phyloP scores from a whole-genome alignment of 768 basidiomycete species.

The Lactifluus volemus region DNA sequence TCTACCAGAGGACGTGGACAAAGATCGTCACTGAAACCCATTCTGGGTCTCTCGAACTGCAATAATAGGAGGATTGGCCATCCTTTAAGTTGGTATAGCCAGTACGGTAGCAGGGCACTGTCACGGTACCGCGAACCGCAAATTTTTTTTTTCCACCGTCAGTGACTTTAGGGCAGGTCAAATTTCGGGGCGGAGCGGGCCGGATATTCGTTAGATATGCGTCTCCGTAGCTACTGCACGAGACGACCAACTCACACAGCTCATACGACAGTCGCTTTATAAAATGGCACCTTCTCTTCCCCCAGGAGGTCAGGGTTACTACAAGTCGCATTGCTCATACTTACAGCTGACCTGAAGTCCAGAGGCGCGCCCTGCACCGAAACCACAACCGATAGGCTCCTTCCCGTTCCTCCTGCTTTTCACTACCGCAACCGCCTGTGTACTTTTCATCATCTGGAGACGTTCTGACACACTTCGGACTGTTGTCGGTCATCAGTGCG shows the following conservation, averaged over 20 bases:
- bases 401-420: constrained; percentile 43
- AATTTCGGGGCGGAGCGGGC: not conserved
- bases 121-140: no score
- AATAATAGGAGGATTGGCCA: not conserved
- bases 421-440: constrained; percentile 46
- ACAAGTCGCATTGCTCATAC: not conserved
- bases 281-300: constrained; percentile 8
- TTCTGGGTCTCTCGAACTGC: not conserved
- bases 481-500: constrained; percentile 51
- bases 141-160: not conserved
- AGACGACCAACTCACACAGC: no score
- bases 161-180: not conserved
- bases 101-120: no score
- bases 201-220: not conserved
- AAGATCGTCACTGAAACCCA: not conserved
- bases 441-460: constrained; percentile 54
- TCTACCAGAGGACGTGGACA: not conserved
- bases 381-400: constrained; percentile 56
- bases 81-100: no score
- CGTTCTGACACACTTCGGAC: constrained; percentile 43
- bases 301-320: constrained; percentile 7
- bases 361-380: constrained; percentile 38
- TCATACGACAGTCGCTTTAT: not conserved
- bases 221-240: no score
- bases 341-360: constrained; percentile 2